Percentiles rank a stretch among this genome's conserved stretches.
Evolutionary conservation across 177 flowering plant species (phyloP).

Genomic region (Vitis hybrid): DNA sequence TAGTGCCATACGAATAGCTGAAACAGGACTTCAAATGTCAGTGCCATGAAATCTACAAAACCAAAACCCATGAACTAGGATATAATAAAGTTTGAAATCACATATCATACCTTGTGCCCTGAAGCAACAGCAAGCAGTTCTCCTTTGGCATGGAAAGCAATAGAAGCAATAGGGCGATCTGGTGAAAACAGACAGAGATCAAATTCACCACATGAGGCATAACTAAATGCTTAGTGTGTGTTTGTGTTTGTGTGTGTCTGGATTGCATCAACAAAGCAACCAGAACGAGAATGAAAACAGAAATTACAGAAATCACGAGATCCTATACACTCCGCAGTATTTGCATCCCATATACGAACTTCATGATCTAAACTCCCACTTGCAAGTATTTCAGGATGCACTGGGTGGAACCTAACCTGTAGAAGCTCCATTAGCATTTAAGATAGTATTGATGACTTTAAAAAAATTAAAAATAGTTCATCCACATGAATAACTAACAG

Average conservation of each 20-base stretch:
- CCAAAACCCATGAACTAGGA: background rate
- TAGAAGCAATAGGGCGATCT: slow-evolving; percentile 98
- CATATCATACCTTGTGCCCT: slow-evolving; percentile 80
- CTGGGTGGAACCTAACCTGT: slow-evolving; percentile 98
- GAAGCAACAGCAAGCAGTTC: slow-evolving; percentile 97
- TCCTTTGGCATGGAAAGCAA: slow-evolving; percentile 97
- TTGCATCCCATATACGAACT: slow-evolving; percentile 96
- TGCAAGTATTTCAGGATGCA: slow-evolving; percentile 79
- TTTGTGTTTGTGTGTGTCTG: no score
- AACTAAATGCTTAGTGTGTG: background rate
- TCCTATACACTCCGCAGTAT: slow-evolving; percentile 81
- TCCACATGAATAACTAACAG: no score
- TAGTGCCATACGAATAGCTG: slow-evolving; percentile 96
- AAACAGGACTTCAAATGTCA: slow-evolving; percentile 18
- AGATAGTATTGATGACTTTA: no score
- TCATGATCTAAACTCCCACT: slow-evolving; percentile 99
- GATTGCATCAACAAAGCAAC: background rate
- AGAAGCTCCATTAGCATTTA: slow-evolving; percentile 18
- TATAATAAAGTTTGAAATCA: slow-evolving; percentile 1
- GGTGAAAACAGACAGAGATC: slow-evolving; percentile 6
- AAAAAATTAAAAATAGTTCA: no score
- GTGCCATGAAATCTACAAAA: background rate
- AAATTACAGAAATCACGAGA: slow-evolving; percentile 85
- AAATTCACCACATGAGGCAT: background rate
- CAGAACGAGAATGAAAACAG: slow-evolving; percentile 6